Base-by-base conservation (phyloP, 306 rosid genomes). In the Albizia julibrissin region DNA sequence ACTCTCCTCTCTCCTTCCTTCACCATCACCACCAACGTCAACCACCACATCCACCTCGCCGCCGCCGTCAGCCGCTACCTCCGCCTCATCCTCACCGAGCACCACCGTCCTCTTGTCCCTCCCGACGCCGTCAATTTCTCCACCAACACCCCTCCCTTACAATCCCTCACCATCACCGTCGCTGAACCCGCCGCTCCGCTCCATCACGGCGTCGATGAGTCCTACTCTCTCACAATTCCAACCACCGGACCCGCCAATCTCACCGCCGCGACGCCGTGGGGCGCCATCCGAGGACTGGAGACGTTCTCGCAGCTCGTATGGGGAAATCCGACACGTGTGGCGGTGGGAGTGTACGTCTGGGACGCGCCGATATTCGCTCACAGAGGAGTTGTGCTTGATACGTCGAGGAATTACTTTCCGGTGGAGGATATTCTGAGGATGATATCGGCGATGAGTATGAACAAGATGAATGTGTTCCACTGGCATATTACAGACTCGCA, bases 401-500 rank as follows among this genome's bases (percentile, higher is more conserved):
- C 99, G 3, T 88, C 99, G 10, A 91, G 98, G 85, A 93, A 95
- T 39, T 95, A 65, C 58, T 95, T 72, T n/a, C 83, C 87, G 0
- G 87, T 95, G 26, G 86, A 81, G 80, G 89, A 89, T 19, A 78
- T 95, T 19, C 5, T 91, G 82, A 89, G 99, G 84, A 91, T 92
- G 0, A 84, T 95, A 6, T 74, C 74, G n/a, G 91, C 89, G 68
- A 89, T 95, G 94, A 84, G 94, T 69, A 89, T 85, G 88, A 95
- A 95, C 72, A 95, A 93, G 87, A 79, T 95, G 43, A 95, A 95
- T 40, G 97, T 93, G 69, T 91, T 95, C 27, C 98, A 95, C 49
- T 95, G 95, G 99, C 99, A 95, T 65, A 61, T 93, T 13, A 91
- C 98, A 0, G 99, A 95, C 42, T 92, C 98, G 1, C 98, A 93